Percentiles rank a stretch among this genome's conserved stretches.
phyloP scores from a whole-genome alignment of 2,329 filamentous ascomycete genomes.

The Colletotrichum sidae region DNA sequence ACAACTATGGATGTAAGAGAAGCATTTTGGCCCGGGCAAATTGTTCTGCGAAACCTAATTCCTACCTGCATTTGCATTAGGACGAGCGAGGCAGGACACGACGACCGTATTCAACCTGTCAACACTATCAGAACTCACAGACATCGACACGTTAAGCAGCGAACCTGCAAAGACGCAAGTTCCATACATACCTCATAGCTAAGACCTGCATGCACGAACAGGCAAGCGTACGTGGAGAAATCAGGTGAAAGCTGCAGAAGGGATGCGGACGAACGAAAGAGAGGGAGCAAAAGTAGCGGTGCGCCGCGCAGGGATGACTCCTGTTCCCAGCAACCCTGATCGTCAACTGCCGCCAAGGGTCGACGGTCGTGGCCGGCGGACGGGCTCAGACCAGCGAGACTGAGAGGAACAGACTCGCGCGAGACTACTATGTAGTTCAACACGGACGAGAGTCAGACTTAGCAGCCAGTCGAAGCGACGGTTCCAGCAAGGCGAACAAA shows the following conservation, averaged over 20 bases:
- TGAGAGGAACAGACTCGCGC: conserved; percentile 32
- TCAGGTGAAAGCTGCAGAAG: conserved; percentile 24
- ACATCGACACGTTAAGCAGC: conserved; percentile 5
- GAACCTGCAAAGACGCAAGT: neutral
- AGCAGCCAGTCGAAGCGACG: conserved; percentile 35
- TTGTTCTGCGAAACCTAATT: too few species aligned
- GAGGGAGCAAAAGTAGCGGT: conserved; percentile 34
- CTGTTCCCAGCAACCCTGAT: conserved; percentile 38
- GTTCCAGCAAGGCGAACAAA: conserved; percentile 20
- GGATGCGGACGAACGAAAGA: conserved; percentile 31
- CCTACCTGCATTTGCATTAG: conserved; percentile 18
- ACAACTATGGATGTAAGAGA: conserved; percentile 1
- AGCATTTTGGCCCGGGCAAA: neutral
- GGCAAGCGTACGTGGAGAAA: conserved; percentile 31
- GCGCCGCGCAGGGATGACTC: conserved; percentile 31
- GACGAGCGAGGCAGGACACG: conserved; percentile 13
- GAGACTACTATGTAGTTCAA: conserved; percentile 3
- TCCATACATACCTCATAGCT: conserved; percentile 18
- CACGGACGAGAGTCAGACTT: conserved; percentile 13
- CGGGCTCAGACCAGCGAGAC: conserved; percentile 18
- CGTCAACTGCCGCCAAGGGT: conserved; percentile 38
- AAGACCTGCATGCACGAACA: conserved; percentile 31
- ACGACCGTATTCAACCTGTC: conserved; percentile 16
- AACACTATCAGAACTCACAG: conserved; percentile 7
- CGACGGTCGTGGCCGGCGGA: conserved; percentile 33